A percentile compares a stretch with the other conserved stretches of the same genome.
phyloP scores from a whole-genome alignment of 208 protist species.

The Naegleria fowleri region DNA sequence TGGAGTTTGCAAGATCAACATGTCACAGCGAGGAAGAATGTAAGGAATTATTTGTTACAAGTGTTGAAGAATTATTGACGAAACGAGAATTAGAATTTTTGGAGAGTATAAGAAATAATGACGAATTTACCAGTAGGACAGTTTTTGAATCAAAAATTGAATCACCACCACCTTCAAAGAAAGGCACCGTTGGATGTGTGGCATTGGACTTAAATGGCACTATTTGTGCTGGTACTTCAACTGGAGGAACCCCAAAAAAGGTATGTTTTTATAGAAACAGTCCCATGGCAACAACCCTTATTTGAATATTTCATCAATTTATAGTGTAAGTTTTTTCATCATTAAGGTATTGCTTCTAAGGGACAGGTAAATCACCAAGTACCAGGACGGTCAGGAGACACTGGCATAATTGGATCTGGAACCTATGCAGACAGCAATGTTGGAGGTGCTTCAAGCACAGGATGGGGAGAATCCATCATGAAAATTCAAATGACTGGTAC shows the following conservation, averaged over 20 bases:
- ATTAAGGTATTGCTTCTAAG: too few species aligned
- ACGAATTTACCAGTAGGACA: background rate
- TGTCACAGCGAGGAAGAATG: background rate
- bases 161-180: background rate
- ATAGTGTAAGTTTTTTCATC: background rate
- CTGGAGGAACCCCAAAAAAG: slow-evolving; percentile 12
- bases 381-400: background rate
- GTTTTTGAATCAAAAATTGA: background rate
- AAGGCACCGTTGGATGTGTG: slow-evolving; percentile 17
- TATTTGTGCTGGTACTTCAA: slow-evolving; percentile 20
- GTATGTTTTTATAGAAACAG: background rate
- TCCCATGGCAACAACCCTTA: too few species aligned
- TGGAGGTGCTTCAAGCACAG: background rate
- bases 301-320: too few species aligned
- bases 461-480: background rate
- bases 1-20: slow-evolving; percentile 1
- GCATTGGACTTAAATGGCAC: slow-evolving; percentile 7
- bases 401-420: background rate
- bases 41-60: background rate
- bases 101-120: background rate
- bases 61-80: background rate
- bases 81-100: background rate
- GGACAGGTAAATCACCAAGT: too few species aligned
- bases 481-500: background rate
- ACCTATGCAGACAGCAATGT: background rate